phyloP scores from a whole-genome alignment of 179 eudicot genomes.

The Spinacia oleracea region DNA sequence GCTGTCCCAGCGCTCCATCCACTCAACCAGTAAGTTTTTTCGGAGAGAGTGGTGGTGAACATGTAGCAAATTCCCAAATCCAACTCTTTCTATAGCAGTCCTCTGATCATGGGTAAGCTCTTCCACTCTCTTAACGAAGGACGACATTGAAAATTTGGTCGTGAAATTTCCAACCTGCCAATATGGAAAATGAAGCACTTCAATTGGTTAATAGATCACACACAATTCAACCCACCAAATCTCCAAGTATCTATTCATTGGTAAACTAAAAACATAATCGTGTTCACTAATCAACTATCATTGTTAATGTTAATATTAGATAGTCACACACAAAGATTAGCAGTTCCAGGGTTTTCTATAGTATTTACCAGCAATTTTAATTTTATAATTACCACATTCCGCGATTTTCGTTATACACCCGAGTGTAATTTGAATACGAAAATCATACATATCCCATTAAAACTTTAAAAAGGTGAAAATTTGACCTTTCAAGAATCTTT shows the following conservation, averaged over 20 bases:
- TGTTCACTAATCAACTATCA: neutral
- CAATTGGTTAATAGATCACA: neutral
- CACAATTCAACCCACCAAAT: neutral
- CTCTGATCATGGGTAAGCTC: constrained; percentile 49
- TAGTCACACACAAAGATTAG: neutral
- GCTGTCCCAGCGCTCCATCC: constrained; percentile 63
- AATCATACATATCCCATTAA: neutral
- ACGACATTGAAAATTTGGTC: constrained; percentile 55
- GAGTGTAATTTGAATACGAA: neutral
- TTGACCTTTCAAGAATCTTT: neutral
- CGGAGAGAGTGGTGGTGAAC: constrained; percentile 46
- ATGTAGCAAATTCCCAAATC: constrained; percentile 55
- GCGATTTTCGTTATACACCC: too few species aligned
- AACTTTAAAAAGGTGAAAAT: too few species aligned
- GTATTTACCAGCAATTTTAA: too few species aligned
- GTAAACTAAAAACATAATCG: neutral
- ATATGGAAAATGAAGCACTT: neutral
- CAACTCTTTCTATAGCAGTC: constrained; percentile 44
- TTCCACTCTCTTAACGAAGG: constrained; percentile 49
- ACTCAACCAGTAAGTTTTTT: constrained; percentile 49
- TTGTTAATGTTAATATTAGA: neutral
- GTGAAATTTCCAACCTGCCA: constrained; percentile 52
- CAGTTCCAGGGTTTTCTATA: neutral
- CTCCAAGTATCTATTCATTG: constrained; percentile 3
- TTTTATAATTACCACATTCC: neutral